Base-by-base conservation (phyloP, 1,139 yeast genomes). In the Protomyces inouyei region DNA sequence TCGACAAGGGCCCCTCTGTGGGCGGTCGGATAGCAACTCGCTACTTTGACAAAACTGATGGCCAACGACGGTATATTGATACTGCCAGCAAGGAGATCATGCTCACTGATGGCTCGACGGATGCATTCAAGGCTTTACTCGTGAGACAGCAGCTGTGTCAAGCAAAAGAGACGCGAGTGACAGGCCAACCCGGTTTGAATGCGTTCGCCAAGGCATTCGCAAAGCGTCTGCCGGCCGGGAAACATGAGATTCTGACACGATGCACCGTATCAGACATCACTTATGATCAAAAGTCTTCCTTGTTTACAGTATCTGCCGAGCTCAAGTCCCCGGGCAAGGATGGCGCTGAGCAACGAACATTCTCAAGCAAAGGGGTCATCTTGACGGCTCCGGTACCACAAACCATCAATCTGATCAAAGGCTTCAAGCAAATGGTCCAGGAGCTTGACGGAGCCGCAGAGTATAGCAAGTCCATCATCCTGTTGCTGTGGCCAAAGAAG, bases 11-110 rank as follows among this genome's bases (percentile, higher is more conserved):
- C 14, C 25, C 48, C 10, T 52, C 63, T 2, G 63, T 59, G 5
- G 63, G 63, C 4, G 63, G 63, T 28, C 43, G 63, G 21, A 48
- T 59, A 12, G 63, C 63, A 35, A 59, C 63, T 18, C 43, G 63
- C 18, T 52, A 59, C 25, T 21, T 35, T 38, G 28, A 28, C 43
- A 57, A 43, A n/a, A 18, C 32, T 21, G 18, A 16, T 8, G 57
- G 45, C 18, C 21, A 16, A 16, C 25, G 45, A n/a, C 28, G 63
- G 23, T 59, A 59, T 21, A 52, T 52, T 10, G 63, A 59, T 35
- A 59, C 63, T 3, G 63, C 63, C 23, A 37, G 57, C 32, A 55
- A 40, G 18, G 53, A 59, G 18, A 52, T 59, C 18, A 51, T 51
- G 32, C 43, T 52, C 21, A 38, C 35, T 1, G 52, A 18, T 8